Evolutionary conservation across 768 basidiomycete genomes (phyloP).

Genomic region (Pleurotus cornucopiae): DNA sequence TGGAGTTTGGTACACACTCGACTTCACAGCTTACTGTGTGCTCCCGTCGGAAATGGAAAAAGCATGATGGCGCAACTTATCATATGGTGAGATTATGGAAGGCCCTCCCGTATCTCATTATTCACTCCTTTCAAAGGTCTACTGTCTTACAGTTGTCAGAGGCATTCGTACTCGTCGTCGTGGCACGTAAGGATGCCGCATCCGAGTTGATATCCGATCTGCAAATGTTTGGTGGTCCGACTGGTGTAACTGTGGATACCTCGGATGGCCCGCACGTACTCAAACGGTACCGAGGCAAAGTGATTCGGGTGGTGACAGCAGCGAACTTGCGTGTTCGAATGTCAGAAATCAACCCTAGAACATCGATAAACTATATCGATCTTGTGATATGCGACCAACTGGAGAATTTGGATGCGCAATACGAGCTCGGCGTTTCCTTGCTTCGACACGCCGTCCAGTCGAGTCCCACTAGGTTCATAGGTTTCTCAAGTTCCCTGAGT

Average conservation of each 20-base stretch:
- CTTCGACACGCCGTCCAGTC: constrained; percentile 62
- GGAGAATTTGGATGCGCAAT: constrained; percentile 73
- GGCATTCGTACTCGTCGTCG: constrained; percentile 61
- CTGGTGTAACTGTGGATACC: constrained; percentile 37
- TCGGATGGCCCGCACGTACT: constrained; percentile 33
- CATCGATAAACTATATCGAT: constrained; percentile 39
- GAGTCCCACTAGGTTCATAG: constrained; percentile 67
- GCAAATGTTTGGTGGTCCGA: constrained; percentile 29
- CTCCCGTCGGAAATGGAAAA: constrained; percentile 81
- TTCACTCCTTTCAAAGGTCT: constrained; percentile 40
- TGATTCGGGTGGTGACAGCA: constrained; percentile 57
- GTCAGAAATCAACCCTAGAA: constrained; percentile 21
- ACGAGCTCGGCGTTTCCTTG: constrained; percentile 80
- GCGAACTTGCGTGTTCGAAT: constrained; percentile 43
- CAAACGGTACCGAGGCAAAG: constrained; percentile 30
- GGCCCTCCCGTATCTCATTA: constrained; percentile 3
- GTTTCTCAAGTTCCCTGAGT: constrained; percentile 71
- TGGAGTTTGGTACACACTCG: constrained; percentile 75
- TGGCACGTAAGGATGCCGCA: constrained; percentile 54
- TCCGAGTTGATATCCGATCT: constrained; percentile 54
- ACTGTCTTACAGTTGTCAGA: constrained; percentile 37
- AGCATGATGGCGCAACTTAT: constrained; percentile 66
- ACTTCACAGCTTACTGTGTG: constrained; percentile 67
- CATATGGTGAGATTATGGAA: constrained; percentile 56
- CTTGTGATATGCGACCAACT: constrained; percentile 82